These are phyloP conservation scores for Begonia masoniana DNA, from an alignment of 306 rosid genomes.

Conservation along the genomic window DNA sequence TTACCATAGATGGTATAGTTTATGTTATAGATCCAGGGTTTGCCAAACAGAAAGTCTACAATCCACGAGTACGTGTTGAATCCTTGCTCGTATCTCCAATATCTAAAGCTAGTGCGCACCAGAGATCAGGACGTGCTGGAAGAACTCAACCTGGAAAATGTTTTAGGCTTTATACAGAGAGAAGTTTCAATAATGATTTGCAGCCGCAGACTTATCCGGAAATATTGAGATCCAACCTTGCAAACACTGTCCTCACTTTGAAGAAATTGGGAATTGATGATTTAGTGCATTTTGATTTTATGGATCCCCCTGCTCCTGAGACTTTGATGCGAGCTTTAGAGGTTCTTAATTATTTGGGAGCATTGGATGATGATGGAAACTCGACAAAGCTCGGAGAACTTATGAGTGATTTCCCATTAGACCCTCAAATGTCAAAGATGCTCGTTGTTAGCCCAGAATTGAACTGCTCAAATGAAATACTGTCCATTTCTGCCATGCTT, in stretches of 20 bases:
- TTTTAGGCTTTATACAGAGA: slow-evolving; percentile 87
- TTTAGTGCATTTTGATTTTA: slow-evolving; percentile 90
- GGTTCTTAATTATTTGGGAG: slow-evolving; percentile 93
- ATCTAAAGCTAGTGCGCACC: slow-evolving; percentile 95
- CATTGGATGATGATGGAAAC: slow-evolving; percentile 91
- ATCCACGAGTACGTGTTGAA: slow-evolving; percentile 82
- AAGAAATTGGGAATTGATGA: slow-evolving; percentile 94
- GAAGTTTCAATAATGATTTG: slow-evolving; percentile 75
- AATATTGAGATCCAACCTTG: slow-evolving; percentile 86
- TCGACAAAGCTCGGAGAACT: slow-evolving; percentile 81
- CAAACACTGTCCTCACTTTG: slow-evolving; percentile 85
- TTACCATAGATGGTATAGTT: slow-evolving; percentile 92
- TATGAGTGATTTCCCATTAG: slow-evolving; percentile 92
- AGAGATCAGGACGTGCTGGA: slow-evolving; percentile 97
- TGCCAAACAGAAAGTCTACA: slow-evolving; percentile 83
- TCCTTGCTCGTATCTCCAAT: slow-evolving; percentile 93
- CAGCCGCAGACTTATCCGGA: slow-evolving; percentile 93
- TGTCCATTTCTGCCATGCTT: slow-evolving; percentile 85
- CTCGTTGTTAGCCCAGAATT: slow-evolving; percentile 87
- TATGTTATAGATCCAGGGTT: slow-evolving; percentile 98
- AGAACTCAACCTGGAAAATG: slow-evolving; percentile 98
- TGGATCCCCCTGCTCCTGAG: slow-evolving; percentile 99
- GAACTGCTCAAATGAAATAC: slow-evolving; percentile 89
- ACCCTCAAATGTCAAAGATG: slow-evolving; percentile 99
- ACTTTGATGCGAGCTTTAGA: slow-evolving; percentile 95